Conservation (phyloP, 306 rosid species). For the Cucurbita pepo region DNA sequence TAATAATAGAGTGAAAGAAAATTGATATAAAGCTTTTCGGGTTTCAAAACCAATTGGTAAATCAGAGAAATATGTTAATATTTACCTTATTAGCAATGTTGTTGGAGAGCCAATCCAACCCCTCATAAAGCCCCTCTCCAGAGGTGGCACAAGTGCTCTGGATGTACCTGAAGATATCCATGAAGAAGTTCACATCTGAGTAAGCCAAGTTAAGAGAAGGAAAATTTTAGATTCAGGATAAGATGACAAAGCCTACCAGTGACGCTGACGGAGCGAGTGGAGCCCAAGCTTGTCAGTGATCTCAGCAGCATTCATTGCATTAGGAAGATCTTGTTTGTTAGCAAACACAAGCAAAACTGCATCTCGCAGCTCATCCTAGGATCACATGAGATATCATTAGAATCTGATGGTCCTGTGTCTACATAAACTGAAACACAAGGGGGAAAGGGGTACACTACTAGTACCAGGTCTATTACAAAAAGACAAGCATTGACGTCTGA, state of each 20-base stretch:
- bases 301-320: constrained; percentile 99
- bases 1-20: not conserved
- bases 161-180: constrained; percentile 63
- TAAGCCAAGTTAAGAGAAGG: not conserved
- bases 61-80: not conserved
- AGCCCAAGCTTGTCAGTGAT: constrained; percentile 99
- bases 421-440: too few species aligned
- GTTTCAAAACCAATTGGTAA: not conserved
- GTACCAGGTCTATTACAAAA: not conserved
- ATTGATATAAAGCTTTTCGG: not conserved
- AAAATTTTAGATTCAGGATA: not conserved
- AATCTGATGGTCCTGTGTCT: not conserved
- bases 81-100: constrained; percentile 92
- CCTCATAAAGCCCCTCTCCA: constrained; percentile 98
- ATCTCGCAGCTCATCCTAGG: constrained; percentile 93
- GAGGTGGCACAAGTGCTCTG: constrained; percentile 99
- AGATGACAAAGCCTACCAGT: constrained; percentile 44
- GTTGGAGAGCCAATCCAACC: constrained; percentile 99
- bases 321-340: constrained; percentile 99
- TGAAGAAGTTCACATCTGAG: not conserved
- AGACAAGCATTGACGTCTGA: not conserved
- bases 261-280: constrained; percentile 98
- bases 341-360: constrained; percentile 98
- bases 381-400: not conserved
- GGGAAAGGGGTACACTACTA: not conserved